Evolutionary conservation across 75 land plant species (phyloP).

Genomic region (Sequoiadendron giganteum): DNA sequence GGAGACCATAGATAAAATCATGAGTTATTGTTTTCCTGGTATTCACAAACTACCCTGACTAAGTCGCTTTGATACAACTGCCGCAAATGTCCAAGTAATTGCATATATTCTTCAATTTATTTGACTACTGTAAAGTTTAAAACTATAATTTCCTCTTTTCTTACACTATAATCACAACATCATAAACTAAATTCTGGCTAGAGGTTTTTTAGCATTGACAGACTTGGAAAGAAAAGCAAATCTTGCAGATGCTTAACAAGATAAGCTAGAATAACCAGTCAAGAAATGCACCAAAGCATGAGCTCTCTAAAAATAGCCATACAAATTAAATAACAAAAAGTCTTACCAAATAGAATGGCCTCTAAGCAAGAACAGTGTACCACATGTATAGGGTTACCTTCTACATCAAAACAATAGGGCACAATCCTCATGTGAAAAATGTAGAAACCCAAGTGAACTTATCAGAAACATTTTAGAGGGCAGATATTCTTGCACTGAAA

Average conservation of each 20-base stretch:
- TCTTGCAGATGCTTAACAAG: neutral
- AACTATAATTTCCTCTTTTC: neutral
- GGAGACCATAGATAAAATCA: too few relatives aligned
- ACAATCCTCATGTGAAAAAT: neutral
- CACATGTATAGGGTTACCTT: neutral
- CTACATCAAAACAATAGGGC: neutral
- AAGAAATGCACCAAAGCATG: neutral
- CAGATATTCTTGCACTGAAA: neutral
- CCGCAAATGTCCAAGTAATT: neutral
- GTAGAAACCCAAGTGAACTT: neutral
- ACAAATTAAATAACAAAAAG: neutral
- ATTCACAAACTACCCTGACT: neutral
- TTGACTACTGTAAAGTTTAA: too few relatives aligned
- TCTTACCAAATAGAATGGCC: neutral
- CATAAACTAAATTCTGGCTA: neutral
- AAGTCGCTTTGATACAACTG: neutral
- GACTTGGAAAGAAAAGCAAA: neutral
- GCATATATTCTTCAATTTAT: neutral
- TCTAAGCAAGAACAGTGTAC: neutral
- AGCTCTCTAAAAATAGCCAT: neutral
- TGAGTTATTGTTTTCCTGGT: too few relatives aligned
- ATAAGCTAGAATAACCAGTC: neutral
- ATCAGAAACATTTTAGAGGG: neutral
- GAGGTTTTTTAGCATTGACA: neutral
- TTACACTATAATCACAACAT: neutral